These are phyloP conservation scores for Tribonema minus DNA, from an alignment of 108 stramenopile genomes.

Conservation along the genomic window DNA sequence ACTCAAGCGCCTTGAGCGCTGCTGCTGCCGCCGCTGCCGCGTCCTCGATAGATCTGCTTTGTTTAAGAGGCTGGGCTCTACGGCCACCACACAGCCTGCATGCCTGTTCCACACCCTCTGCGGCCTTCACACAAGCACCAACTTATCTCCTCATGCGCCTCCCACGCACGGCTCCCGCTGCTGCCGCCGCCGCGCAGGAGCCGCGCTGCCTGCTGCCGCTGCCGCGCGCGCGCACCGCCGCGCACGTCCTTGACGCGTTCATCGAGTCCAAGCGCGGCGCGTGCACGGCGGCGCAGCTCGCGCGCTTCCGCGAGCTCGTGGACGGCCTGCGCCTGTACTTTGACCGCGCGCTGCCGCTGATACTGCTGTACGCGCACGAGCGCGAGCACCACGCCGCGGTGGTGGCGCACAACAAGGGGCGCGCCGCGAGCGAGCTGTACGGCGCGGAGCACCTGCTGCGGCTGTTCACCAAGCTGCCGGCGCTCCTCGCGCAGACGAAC, in stretches of 20 bases:
- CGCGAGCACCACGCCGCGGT: slow-evolving; percentile 35
- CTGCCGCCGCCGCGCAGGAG: slow-evolving; percentile 1
- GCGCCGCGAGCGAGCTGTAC: slow-evolving; percentile 35
- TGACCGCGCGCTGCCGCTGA: slow-evolving; percentile 45
- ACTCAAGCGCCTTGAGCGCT: no score
- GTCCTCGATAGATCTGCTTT: no score
- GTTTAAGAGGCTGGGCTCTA: no score
- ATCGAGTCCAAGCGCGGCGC: slow-evolving; percentile 31
- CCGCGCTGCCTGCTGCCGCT: slow-evolving; percentile 19
- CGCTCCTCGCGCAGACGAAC: slow-evolving; percentile 24
- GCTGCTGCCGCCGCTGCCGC: no score
- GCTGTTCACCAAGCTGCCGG: slow-evolving; percentile 31
- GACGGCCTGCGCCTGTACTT: slow-evolving; percentile 49
- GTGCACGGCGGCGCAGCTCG: slow-evolving; percentile 13
- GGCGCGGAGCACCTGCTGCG: slow-evolving; percentile 49
- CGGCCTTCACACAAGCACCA: no score
- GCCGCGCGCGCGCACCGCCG: slow-evolving; percentile 25
- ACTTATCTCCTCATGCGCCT: neutral
- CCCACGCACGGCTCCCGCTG: neutral
- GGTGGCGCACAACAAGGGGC: slow-evolving; percentile 11
- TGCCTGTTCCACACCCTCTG: no score
- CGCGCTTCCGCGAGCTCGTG: slow-evolving; percentile 62
- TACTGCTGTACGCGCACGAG: slow-evolving; percentile 51
- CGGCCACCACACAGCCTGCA: no score
- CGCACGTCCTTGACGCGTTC: slow-evolving; percentile 31